These are phyloP conservation scores for Karstenula rhodostoma DNA, from an alignment of 2,329 filamentous ascomycete species.

Conservation along the genomic window DNA sequence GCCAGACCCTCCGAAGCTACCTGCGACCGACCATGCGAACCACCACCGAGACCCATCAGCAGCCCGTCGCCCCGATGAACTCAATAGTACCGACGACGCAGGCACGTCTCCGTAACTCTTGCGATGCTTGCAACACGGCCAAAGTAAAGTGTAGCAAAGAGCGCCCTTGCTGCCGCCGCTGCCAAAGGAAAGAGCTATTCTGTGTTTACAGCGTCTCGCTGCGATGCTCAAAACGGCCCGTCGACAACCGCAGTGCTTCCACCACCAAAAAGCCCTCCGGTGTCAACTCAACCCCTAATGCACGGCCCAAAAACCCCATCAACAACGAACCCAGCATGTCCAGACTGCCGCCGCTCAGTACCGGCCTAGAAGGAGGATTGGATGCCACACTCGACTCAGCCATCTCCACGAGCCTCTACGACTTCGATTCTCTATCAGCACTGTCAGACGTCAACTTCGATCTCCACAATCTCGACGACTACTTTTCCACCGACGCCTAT, in stretches of 20 bases:
- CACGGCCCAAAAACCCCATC: neutral
- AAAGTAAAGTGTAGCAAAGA: conserved; percentile 17
- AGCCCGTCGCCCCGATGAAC: neutral
- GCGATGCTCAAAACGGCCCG: conserved; percentile 9
- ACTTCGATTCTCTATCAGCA: conserved; percentile 1
- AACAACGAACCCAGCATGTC: neutral
- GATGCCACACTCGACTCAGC: neutral
- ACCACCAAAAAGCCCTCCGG: neutral
- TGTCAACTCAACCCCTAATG: neutral
- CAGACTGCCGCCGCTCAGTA: neutral
- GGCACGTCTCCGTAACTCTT: conserved; percentile 14
- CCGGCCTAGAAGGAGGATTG: neutral
- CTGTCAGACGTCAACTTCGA: conserved; percentile 5
- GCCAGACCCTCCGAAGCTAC: neutral
- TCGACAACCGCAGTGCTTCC: neutral
- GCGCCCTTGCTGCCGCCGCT: conserved; percentile 12
- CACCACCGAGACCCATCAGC: neutral
- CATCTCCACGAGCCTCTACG: neutral
- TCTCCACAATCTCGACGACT: conserved; percentile 8
- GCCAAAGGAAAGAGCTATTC: conserved; percentile 5
- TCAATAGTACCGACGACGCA: conserved; percentile 1
- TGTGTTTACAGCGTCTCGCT: conserved; percentile 18
- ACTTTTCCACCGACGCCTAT: conserved; percentile 2
- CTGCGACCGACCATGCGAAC: neutral
- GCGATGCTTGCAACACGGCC: conserved; percentile 15